phyloP scores from a whole-genome alignment of 2,329 filamentous ascomycete species.

The Cercospora brassicicola region DNA sequence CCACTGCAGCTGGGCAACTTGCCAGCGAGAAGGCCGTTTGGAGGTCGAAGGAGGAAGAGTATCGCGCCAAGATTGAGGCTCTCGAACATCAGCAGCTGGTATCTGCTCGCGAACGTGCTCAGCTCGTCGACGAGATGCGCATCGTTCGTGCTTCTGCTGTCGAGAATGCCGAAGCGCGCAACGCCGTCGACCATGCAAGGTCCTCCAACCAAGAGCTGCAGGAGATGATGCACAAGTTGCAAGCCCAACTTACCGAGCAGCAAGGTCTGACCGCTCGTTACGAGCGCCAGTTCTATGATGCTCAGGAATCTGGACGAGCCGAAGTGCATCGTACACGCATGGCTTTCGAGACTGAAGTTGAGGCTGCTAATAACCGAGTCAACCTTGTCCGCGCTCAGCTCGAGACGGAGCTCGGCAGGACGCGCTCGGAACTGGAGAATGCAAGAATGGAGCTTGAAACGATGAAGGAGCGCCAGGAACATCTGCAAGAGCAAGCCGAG shows the following conservation, averaged over 20 bases:
- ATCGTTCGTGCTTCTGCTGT: slow-evolving; percentile 61
- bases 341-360: slow-evolving; percentile 77
- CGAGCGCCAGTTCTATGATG: slow-evolving; percentile 81
- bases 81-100: slow-evolving; percentile 55
- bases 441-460: slow-evolving; percentile 78
- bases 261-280: slow-evolving; percentile 67
- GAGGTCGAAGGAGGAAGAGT: slow-evolving; percentile 65
- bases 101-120: slow-evolving; percentile 46
- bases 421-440: slow-evolving; percentile 74
- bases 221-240: slow-evolving; percentile 34
- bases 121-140: slow-evolving; percentile 50
- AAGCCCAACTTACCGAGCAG: slow-evolving; percentile 68
- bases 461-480: slow-evolving; percentile 75
- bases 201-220: slow-evolving; percentile 32
- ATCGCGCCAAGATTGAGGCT: slow-evolving; percentile 55
- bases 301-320: slow-evolving; percentile 72
- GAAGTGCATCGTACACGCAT: slow-evolving; percentile 80
- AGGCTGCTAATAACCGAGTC: slow-evolving; percentile 80
- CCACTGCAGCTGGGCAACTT: slow-evolving; percentile 72
- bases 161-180: slow-evolving; percentile 73
- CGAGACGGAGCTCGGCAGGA: slow-evolving; percentile 72
- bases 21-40: slow-evolving; percentile 78
- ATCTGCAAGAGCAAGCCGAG: slow-evolving; percentile 78
- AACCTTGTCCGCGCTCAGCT: slow-evolving; percentile 79
- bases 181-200: slow-evolving; percentile 60